These are phyloP conservation scores for Anthostomella pinea DNA, from an alignment of 2,329 filamentous ascomycete species.

Conservation along the genomic window DNA sequence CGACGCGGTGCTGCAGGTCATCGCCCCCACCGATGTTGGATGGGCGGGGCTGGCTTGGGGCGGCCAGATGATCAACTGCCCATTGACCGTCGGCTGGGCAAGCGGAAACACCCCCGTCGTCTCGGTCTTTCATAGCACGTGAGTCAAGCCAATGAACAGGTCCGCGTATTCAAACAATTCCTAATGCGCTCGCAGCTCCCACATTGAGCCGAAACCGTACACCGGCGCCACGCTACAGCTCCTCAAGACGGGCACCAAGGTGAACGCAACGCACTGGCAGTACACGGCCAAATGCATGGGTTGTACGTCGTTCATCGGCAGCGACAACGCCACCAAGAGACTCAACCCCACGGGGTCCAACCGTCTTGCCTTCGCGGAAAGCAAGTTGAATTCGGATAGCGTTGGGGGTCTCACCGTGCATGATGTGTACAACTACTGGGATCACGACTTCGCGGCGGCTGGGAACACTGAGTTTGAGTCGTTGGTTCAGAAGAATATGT, in stretches of 20 bases:
- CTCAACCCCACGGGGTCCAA: conserved; percentile 95
- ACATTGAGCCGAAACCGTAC: conserved; percentile 33
- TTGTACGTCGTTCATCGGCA: conserved; percentile 34
- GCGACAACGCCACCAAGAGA: conserved; percentile 17
- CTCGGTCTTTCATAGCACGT: conserved; percentile 45
- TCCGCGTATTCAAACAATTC: too few species aligned
- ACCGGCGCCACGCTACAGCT: conserved; percentile 30
- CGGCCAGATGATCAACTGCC: conserved; percentile 48
- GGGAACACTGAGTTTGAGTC: conserved; percentile 26
- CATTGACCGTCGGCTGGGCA: conserved; percentile 43
- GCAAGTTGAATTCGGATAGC: conserved; percentile 25
- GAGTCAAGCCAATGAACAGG: too few species aligned
- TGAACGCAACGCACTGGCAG: conserved; percentile 41
- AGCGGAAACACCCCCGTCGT: conserved; percentile 40
- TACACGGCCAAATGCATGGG: conserved; percentile 37
- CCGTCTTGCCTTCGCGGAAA: conserved; percentile 58
- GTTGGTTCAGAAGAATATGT: conserved; percentile 26
- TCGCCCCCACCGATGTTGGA: conserved; percentile 41
- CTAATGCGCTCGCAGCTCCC: conserved; percentile 27
- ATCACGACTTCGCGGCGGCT: conserved; percentile 29
- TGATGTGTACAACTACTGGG: conserved; percentile 31
- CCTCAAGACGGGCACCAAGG: conserved; percentile 35
- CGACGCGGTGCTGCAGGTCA: conserved; percentile 43
- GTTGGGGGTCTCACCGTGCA: conserved; percentile 33
- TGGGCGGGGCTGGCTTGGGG: conserved; percentile 50